phyloP scores from a whole-genome alignment of 2,329 filamentous ascomycete genomes.

The Hawksworthiomyces lignivorus region DNA sequence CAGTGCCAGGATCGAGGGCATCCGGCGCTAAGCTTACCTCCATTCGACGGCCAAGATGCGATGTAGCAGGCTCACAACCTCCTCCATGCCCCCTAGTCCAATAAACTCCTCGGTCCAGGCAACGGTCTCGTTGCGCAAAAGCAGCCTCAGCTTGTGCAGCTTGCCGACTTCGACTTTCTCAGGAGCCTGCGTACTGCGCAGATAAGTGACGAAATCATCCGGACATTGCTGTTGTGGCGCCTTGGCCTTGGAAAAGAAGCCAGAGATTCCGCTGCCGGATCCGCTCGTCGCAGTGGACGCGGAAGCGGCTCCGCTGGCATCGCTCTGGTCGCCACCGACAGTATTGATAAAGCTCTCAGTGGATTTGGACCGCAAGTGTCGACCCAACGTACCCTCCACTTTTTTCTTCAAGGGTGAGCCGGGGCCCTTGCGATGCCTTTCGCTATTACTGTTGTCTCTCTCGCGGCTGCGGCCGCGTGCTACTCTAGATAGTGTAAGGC shows the following conservation, averaged over 20 bases:
- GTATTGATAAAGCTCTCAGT: slow-evolving; percentile 60
- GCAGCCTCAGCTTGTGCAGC: slow-evolving; percentile 81
- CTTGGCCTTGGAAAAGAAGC: slow-evolving; percentile 56
- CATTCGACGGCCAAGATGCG: slow-evolving; percentile 95
- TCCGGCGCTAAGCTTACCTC: slow-evolving; percentile 74
- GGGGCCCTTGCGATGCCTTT: slow-evolving; percentile 40
- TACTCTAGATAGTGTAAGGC: slow-evolving; percentile 66
- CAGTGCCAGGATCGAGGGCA: no score
- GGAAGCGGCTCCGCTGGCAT: slow-evolving; percentile 36
- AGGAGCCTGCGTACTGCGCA: slow-evolving; percentile 73
- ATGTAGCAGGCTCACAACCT: slow-evolving; percentile 78
- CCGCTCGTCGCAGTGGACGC: slow-evolving; percentile 33
- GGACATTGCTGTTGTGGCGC: slow-evolving; percentile 67
- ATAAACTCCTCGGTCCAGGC: slow-evolving; percentile 94
- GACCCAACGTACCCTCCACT: slow-evolving; percentile 50
- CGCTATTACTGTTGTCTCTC: not conserved
- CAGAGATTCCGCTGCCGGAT: slow-evolving; percentile 34
- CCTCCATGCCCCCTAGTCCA: slow-evolving; percentile 80
- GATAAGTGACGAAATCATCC: slow-evolving; percentile 77
- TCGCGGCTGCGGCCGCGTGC: slow-evolving; percentile 23
- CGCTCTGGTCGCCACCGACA: slow-evolving; percentile 28
- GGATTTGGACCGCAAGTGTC: slow-evolving; percentile 64
- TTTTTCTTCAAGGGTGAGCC: slow-evolving; percentile 67
- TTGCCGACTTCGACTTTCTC: slow-evolving; percentile 87
- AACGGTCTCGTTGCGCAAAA: slow-evolving; percentile 91